Base-by-base conservation (phyloP, 805 yeast genomes). In the Starmerella etchellsii region DNA sequence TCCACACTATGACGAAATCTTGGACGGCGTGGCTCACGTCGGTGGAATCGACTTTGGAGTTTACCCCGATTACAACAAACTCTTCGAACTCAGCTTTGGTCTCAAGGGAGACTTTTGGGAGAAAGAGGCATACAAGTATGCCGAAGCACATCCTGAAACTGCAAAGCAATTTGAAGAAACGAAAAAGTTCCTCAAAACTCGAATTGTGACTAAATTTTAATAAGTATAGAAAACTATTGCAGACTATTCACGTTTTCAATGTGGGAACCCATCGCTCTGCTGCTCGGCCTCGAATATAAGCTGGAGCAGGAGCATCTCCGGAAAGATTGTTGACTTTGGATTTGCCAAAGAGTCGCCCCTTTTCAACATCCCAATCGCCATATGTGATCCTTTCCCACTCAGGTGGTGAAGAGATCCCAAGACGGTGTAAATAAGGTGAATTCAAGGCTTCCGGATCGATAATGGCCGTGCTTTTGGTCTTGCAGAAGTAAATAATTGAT, bases 321-420 rank as follows among this genome's bases (percentile, higher is more conserved):
- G 53, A 37, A 11, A 48, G 42, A 40, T 56, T 59, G 35, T 65
- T 63, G 32, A 64, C 62, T 36, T 59, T 58, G 18, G 56, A 54
- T 43, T 58, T 61, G 16, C 71, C 71, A 50, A 69, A 68, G 19
- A 67, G 57, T 32, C 67, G 54, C 2, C 69, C 70, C 47, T 69
- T 69, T 37, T 65, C 71, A 19, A 63, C 64, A 40, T 66, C 63
- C 73, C 73, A 68, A n/a, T 65, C 54, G 6, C 53, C 57, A 47
- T 62, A 64, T 10, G 61, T 60, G 37, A 67, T 58, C 31, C 58
- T 54, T 20, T 63, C 63, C 66, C 67, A 64, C 19, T 50, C 54
- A 22, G 54, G 49, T 3, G 56, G 58, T 31, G 53, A 58, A 27
- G 40, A 45, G 33, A 23, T 10, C 10, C 25, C 25, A 23, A 23